phyloP scores from a whole-genome alignment of 768 basidiomycete genomes.

The Tephrocybe rancida region DNA sequence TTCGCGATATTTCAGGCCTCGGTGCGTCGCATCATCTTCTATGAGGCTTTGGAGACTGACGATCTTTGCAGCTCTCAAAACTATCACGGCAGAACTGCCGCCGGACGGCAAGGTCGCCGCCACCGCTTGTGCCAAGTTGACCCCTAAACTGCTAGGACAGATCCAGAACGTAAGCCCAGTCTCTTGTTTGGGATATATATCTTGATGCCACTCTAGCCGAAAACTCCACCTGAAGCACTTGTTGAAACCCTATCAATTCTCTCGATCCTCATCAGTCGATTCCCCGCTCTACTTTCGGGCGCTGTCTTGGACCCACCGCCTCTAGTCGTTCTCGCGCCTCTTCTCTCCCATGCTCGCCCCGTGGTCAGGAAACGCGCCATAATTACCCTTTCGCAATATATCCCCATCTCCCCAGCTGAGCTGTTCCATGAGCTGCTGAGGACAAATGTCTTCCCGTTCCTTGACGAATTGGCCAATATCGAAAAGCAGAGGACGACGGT shows the following conservation, averaged over 20 bases:
- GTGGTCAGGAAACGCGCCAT: conserved; percentile 95
- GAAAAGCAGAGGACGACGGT: conserved; percentile 80
- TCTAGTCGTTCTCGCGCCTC: conserved; percentile 66
- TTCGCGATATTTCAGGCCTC: conserved; percentile 91
- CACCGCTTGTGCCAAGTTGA: conserved; percentile 81
- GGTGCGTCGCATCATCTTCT: conserved; percentile 49
- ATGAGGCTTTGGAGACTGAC: background rate
- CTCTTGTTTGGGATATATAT: background rate
- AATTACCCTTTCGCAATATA: conserved; percentile 80
- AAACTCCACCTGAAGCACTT: conserved; percentile 77
- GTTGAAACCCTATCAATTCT: conserved; percentile 85
- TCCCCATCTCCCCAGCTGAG: conserved; percentile 67
- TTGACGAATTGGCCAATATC: conserved; percentile 49
- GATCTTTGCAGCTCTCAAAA: conserved; percentile 75
- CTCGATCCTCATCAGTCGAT: conserved; percentile 85
- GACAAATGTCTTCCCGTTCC: conserved; percentile 61
- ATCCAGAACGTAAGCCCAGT: conserved; percentile 63
- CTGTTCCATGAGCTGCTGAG: conserved; percentile 65
- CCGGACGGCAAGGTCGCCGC: conserved; percentile 78
- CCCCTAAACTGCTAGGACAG: conserved; percentile 81
- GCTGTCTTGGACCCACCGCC: conserved; percentile 58
- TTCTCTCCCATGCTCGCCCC: conserved; percentile 74
- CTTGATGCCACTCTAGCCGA: conserved; percentile 41
- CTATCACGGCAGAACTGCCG: conserved; percentile 89
- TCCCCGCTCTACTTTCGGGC: conserved; percentile 67